phyloP scores from a whole-genome alignment of 805 yeast genomes.

The Kazachstania kunashirensis region DNA sequence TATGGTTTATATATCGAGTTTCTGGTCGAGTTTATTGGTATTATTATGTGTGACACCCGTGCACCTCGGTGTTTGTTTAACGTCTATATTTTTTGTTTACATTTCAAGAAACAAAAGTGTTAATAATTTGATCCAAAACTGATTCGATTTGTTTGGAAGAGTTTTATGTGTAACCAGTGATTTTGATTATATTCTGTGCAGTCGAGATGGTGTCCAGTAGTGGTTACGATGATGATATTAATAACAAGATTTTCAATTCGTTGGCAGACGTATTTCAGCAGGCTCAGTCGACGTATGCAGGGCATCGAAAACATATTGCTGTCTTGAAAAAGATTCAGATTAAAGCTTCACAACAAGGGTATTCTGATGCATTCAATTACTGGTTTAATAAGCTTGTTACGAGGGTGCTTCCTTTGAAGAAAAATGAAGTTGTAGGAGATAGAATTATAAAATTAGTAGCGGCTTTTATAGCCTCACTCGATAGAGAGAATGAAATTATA shows the following conservation, averaged over 20 bases:
- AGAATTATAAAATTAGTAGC: constrained; percentile 60
- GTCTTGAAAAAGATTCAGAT: constrained; percentile 50
- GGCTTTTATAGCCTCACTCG: constrained; percentile 45
- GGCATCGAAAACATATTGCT: constrained; percentile 66
- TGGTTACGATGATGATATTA: constrained; percentile 20
- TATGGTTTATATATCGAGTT: no score
- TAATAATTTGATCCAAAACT: no score
- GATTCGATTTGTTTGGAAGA: no score
- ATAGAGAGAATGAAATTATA: constrained; percentile 14
- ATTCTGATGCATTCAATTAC: constrained; percentile 50
- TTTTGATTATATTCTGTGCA: no score
- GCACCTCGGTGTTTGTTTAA: no score
- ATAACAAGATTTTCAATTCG: constrained; percentile 35
- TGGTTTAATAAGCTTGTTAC: constrained; percentile 54
- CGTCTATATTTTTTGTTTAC: no score
- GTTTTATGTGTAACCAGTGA: no score
- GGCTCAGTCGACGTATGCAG: constrained; percentile 62
- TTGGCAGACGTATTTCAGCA: constrained; percentile 68
- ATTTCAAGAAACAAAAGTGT: no score
- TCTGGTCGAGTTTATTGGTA: no score
- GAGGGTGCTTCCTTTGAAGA: constrained; percentile 56
- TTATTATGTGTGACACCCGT: no score
- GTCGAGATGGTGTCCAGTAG: background rate
- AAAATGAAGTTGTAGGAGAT: constrained; percentile 64
- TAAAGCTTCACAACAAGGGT: constrained; percentile 42